Evolutionary conservation across 2,329 filamentous ascomycete species (phyloP), one percentile per base, ranked within the genome.

Genomic region (Monosporascus cannonballus): DNA sequence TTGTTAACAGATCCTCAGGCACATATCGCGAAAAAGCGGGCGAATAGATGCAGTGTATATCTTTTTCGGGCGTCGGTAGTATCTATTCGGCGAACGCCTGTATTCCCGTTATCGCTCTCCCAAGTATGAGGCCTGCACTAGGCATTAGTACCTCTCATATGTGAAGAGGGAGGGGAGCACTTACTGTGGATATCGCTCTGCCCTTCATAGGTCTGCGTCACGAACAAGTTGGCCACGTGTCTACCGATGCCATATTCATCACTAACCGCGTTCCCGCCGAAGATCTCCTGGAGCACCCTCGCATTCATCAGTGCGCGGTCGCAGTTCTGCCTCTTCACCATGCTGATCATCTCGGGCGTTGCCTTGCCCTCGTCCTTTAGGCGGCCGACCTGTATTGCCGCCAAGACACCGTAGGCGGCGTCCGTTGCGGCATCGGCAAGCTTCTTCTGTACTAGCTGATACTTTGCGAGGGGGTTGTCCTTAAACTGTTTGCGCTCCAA

Each of bases 251-350:
- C 85, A 67, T 97, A 99, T 74, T 99, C 94, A 64, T 99, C 94
- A 66, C 91, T 96, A 48, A 94, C 90, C n/a, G 94, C 94, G 67
- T 99, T 99, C 30, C 94, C 94, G 53, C 94, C 94, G 73, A 99
- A 96, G 22, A 99, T 83, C 75, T 99, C 94, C 72, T 99, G 94
- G 56, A 99, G 76, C 67, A 79, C 76, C 59, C 94, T 80, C 20
- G 91, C 85, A 60, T 93, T 91, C 30, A 81, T 75, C 63, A 99
- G 75, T 17, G 94, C 94, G 50, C 86, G 78, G 72, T 99, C 94
- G 71, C 94, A 99, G 72, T 99, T 99, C 75, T 97, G 92, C 61
- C 94, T 80, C 81, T 99, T 99, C 68, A 97, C 85, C 89, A 99
- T 82, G 69, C 82, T 85, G 64, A 99, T 96, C 93, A 97, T 97